Percentiles rank a stretch among this genome's conserved stretches.
These are phyloP conservation scores for Asterella californica DNA, from an alignment of 225 moss, liverwort and hornwort genomes.

Conservation along the genomic window DNA sequence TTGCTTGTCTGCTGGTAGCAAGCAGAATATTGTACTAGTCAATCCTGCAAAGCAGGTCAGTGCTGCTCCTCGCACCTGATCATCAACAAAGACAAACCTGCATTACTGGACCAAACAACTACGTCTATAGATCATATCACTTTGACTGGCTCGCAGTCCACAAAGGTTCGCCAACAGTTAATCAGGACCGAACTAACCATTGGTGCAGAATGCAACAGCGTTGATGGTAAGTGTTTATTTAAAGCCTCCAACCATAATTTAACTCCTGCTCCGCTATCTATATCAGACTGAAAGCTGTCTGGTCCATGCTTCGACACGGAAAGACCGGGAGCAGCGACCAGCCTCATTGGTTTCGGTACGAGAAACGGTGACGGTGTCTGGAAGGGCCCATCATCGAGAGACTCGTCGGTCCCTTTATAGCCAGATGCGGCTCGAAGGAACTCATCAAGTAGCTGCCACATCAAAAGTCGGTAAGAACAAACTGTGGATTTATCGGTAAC, in stretches of 20 bases:
- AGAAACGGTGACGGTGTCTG: conserved; percentile 47
- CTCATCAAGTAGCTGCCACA: conserved; percentile 82
- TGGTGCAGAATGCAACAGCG: conserved; percentile 65
- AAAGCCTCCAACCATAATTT: conserved; percentile 71
- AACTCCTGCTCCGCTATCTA: conserved; percentile 48
- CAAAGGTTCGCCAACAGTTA: neutral
- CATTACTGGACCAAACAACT: neutral
- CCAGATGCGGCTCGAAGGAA: conserved; percentile 78
- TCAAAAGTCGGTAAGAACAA: neutral
- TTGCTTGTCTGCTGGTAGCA: conserved; percentile 63
- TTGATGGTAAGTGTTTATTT: conserved; percentile 60
- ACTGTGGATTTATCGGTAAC: neutral
- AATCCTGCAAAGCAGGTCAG: conserved; percentile 95
- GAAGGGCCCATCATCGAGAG: conserved; percentile 55
- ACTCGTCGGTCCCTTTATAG: conserved; percentile 69
- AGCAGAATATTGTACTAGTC: conserved; percentile 62
- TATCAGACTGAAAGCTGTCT: conserved; percentile 22
- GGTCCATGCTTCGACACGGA: conserved; percentile 10
- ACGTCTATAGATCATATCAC: neutral
- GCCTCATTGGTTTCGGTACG: conserved; percentile 44
- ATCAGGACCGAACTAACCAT: conserved; percentile 53
- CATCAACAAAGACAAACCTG: conserved; percentile 12
- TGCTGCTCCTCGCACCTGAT: conserved; percentile 89
- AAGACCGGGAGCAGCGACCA: conserved; percentile 16
- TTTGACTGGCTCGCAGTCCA: neutral